Evolutionary conservation across 805 yeast genomes (phyloP), one percentile per base, ranked within the genome.

Genomic region (Torulaspora gathmanii): DNA sequence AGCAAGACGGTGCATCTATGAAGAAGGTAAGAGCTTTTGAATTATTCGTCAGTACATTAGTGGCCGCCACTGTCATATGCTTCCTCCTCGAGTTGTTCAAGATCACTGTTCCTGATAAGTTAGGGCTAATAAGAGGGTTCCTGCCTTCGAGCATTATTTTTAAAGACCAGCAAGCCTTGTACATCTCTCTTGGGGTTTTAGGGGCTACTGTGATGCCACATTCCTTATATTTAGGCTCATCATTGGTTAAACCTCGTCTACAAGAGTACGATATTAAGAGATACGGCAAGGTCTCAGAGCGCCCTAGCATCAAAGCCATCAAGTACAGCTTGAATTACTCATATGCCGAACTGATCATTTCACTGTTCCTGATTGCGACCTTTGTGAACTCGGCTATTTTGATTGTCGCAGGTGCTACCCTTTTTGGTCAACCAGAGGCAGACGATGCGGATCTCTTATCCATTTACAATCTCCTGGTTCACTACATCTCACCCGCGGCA

Each of bases 161-260:
- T 22, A 80, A 80, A 54, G 84, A 80, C 51, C 78, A 75, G 57
- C 80, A 75, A 58, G 93, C 95, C 0, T 66, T 86, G 23, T 88
- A 82, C 58, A 68, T 87, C 16, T 79, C 91, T 19, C 71, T 90
- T 53, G 96, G 95, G 20, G 86, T 89, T 39, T 71, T 88, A 43
- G 96, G 96, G 19, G 96, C 96, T 9, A 89, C 96, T 0, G 96
- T 89, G 19, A 89, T 89, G 96, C 96, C 96, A 1, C 96, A 89
- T 60, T 82, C 90, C 1, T 69, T 89, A 40, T 87, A 84, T 56
- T 69, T 89, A 45, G 96, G 96, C 1, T 83, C 93, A 0, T 91
- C 93, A 5, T 70, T 89, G 40, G 96, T 88, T 5, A 95, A 88
- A 62, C 86, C 95, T 19, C 75, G 96, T 52, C 70, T 89, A 35